Percentiles rank a stretch among this genome's conserved stretches.
phyloP scores from a whole-genome alignment of 2,329 filamentous ascomycete species.

The Phialocephala subalpina region DNA sequence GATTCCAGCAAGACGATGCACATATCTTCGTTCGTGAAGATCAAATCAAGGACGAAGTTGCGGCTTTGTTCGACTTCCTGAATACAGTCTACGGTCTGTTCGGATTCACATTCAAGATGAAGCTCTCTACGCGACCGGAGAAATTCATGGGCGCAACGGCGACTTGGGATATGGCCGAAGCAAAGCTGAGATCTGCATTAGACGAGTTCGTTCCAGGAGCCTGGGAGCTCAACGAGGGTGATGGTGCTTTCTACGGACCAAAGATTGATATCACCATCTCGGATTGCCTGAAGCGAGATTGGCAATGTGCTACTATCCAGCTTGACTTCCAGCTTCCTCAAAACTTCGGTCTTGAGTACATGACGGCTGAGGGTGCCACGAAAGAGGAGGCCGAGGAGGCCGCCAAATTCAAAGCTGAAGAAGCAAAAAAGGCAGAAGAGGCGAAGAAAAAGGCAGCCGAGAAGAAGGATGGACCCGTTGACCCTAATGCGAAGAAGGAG shows the following conservation, averaged over 20 bases:
- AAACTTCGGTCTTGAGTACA: slow-evolving; percentile 89
- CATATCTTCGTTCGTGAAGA: slow-evolving; percentile 94
- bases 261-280: slow-evolving; percentile 98
- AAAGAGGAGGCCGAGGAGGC: slow-evolving; percentile 49
- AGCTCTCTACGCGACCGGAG: slow-evolving; percentile 89
- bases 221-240: slow-evolving; percentile 93
- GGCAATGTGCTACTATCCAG: slow-evolving; percentile 94
- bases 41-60: slow-evolving; percentile 78
- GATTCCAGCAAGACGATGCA: slow-evolving; percentile 95
- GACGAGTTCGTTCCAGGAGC: slow-evolving; percentile 75
- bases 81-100: slow-evolving; percentile 81
- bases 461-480: slow-evolving; percentile 42
- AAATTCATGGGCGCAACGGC: slow-evolving; percentile 87
- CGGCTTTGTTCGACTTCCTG: slow-evolving; percentile 87
- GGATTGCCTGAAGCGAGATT: slow-evolving; percentile 84
- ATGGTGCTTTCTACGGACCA: slow-evolving; percentile 97
- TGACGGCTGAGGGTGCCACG: slow-evolving; percentile 71
- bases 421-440: slow-evolving; percentile 46
- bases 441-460: slow-evolving; percentile 49
- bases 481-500: slow-evolving; percentile 51
- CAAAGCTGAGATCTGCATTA: slow-evolving; percentile 79
- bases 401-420: slow-evolving; percentile 49
- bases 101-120: slow-evolving; percentile 91
- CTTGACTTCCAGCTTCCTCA: slow-evolving; percentile 87
- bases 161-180: slow-evolving; percentile 90